Evolutionary conservation across 2,329 filamentous ascomycete species (phyloP).

Genomic region (Aspergillus bombycis): DNA sequence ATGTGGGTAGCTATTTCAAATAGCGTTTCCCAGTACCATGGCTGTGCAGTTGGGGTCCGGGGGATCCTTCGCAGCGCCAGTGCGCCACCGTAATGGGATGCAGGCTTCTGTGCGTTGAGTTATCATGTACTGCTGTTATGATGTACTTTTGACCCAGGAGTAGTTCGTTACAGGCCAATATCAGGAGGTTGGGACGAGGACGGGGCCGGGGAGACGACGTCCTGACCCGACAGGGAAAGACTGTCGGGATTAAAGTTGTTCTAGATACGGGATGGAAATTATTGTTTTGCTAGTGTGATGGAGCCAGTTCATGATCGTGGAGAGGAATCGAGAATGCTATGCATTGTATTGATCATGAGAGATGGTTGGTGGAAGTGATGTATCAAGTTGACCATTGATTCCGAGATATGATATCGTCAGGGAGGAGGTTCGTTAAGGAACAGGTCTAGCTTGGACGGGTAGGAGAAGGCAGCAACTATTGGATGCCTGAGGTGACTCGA

Average conservation of each 20-base stretch:
- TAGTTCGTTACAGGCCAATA: background rate
- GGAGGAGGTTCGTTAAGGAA: background rate
- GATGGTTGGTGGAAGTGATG: background rate
- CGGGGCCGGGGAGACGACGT: background rate
- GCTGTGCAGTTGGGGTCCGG: background rate
- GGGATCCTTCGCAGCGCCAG: background rate
- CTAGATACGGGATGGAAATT: conserved; percentile 1
- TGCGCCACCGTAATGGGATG: background rate
- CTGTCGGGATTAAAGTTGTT: background rate
- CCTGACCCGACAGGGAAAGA: background rate
- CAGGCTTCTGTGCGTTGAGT: background rate
- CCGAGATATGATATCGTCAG: background rate
- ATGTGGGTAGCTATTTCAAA: background rate
- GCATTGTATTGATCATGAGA: background rate
- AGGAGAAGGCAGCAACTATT: background rate
- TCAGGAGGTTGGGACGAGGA: background rate
- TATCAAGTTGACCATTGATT: background rate
- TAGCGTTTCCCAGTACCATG: conserved; percentile 1
- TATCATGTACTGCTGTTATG: background rate
- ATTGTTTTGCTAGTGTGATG: background rate
- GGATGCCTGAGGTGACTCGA: background rate
- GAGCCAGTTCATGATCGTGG: background rate
- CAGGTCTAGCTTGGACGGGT: background rate
- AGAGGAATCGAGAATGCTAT: background rate
- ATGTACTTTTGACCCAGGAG: background rate